phyloP scores from a whole-genome alignment of 106 monocot genomes.

The Allium cepa region DNA sequence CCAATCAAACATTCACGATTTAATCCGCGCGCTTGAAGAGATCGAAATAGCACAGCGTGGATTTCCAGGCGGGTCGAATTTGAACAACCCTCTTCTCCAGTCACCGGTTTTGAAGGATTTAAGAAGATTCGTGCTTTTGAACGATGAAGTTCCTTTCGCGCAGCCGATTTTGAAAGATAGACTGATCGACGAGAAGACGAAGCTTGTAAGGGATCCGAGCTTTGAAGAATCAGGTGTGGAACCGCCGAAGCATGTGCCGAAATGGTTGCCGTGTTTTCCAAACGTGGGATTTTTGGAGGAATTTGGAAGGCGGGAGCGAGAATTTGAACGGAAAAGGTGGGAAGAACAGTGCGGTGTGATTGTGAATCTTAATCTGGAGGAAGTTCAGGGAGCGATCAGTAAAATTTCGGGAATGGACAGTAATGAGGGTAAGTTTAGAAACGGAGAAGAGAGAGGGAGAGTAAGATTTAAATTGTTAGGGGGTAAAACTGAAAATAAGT shows the following conservation, averaged over 20 bases:
- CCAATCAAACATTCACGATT: constrained; percentile 43
- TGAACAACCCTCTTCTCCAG: constrained; percentile 13
- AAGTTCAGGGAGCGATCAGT: not conserved
- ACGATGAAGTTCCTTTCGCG: constrained; percentile 54
- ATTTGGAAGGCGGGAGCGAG: not conserved
- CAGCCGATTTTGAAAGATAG: constrained; percentile 12
- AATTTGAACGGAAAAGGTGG: not conserved
- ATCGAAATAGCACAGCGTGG: constrained; percentile 12
- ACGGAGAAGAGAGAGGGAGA: not conserved
- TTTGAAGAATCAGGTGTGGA: constrained; percentile 21
- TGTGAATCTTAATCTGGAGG: not conserved
- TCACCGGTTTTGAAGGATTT: constrained; percentile 34
- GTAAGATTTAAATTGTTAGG: constrained; percentile 1
- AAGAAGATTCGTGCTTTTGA: constrained; percentile 16
- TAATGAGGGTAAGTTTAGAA: not conserved
- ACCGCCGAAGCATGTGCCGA: constrained; percentile 43
- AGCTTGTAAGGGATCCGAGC: not conserved
- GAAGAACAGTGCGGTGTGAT: not conserved
- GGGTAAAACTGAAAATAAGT: not conserved
- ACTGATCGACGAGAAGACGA: not conserved
- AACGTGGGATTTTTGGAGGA: not conserved
- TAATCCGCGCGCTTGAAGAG: constrained; percentile 37
- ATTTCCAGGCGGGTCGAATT: constrained; percentile 35
- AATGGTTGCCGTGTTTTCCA: constrained; percentile 62
- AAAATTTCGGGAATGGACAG: constrained; percentile 1